A percentile compares a stretch with the other conserved stretches of the same genome.
These are phyloP conservation scores for Scenedesmus sp. DNA, from an alignment of 163 green algal genomes.

Conservation along the genomic window DNA sequence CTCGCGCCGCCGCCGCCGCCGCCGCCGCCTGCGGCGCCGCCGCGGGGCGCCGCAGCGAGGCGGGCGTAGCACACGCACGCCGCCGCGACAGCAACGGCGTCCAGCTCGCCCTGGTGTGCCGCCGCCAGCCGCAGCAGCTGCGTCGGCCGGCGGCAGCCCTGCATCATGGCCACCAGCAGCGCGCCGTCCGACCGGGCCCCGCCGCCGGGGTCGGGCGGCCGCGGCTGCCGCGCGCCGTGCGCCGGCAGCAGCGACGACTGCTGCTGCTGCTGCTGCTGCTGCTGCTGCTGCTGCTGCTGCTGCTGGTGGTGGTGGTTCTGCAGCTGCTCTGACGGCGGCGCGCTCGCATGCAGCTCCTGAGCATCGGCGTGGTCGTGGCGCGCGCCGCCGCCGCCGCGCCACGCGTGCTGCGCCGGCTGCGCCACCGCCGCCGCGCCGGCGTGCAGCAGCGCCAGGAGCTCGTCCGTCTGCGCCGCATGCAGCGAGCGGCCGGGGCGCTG, in stretches of 20 bases:
- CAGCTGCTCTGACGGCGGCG: background rate
- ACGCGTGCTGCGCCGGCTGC: background rate
- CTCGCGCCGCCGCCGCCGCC: conserved; percentile 18
- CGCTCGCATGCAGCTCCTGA: too few species aligned
- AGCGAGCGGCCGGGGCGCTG: background rate
- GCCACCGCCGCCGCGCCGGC: too few species aligned
- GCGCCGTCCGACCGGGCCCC: background rate
- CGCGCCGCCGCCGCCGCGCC: too few species aligned
- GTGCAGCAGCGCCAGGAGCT: too few species aligned
- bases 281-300: background rate
- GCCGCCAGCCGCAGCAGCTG: background rate
- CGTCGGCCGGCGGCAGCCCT: background rate
- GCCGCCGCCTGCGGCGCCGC: conserved; percentile 1
- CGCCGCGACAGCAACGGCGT: background rate
- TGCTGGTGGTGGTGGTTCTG: background rate
- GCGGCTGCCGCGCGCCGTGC: background rate
- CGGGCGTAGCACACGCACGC: background rate
- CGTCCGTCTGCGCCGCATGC: conserved; percentile 9
- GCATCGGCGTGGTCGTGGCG: background rate
- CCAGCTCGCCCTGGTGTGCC: background rate
- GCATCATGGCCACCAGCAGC: conserved; percentile 27
- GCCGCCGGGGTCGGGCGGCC: conserved; percentile 9
- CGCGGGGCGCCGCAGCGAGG: conserved; percentile 1
- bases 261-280: background rate
- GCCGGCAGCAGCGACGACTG: background rate